Evolutionary conservation across 345 rosid species (phyloP), one percentile per base, ranked within the genome.

Genomic region (Populus nigra): DNA sequence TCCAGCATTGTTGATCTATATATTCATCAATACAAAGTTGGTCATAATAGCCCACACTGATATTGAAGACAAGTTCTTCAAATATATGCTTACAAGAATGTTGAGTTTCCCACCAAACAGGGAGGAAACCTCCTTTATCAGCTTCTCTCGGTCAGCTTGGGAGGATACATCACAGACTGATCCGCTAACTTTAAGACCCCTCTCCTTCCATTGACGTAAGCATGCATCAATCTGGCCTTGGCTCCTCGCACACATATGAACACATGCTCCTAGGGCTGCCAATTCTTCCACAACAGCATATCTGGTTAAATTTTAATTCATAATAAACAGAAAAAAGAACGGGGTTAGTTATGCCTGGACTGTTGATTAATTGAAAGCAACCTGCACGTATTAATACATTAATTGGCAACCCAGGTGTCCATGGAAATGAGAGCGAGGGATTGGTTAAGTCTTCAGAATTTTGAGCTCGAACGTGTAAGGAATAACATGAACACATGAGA

Each of bases 81-180:
- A 41, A 41, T 41, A 41, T 5, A 67, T 35, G 0, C 70, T 67
- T 67, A 36, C 70, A 35, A 35, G 69, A 41, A 67, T 67, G 70
- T 35, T 67, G 23, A 67, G 70, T 33, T 67, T 67, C 27, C 70
- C 70, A 35, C 41, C n/a, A 67, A 67, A 67, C 12, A 67, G 41
- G 41, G 70, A 67, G n/a, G 69, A 66, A 66, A 33, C 45, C 22
- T 66, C 69, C 8, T 66, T 66, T 8, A 66, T 35, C 39, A 66
- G 43, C 10, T 17, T 66, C 43, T 33, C 69, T 31, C 69, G 38
- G 20, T 66, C 69, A 35, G 69, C 43, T 66, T 36, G 36, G 17
- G 69, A 66, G 39, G 70, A 67, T 29, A 67, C 70, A 67, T 35
- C 27, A 36, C 70, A 67, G 23, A 38, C 70, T 16, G 70, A 29